phyloP scores from a whole-genome alignment of 2,329 filamentous ascomycete species.

The Colletotrichum musae region DNA sequence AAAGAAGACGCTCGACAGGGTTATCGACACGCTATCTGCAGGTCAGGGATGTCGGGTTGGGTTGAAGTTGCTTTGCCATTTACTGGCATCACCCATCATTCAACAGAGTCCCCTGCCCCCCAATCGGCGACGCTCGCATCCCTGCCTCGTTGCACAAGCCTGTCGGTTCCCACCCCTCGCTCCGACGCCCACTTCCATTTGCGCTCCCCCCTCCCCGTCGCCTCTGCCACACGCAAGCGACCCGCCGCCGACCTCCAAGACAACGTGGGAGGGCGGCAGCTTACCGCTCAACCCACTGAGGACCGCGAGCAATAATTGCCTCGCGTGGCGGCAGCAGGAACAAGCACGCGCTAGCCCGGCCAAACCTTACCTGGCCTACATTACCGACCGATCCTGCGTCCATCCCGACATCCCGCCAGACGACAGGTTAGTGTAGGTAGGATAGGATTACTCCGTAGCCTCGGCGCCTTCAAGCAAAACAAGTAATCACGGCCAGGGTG shows the following conservation, averaged over 20 bases:
- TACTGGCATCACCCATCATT: conserved; percentile 34
- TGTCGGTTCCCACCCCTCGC: conserved; percentile 40
- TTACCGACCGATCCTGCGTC: conserved; percentile 36
- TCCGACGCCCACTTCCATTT: conserved; percentile 29
- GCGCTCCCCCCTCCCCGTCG: not conserved
- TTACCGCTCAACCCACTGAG: not conserved
- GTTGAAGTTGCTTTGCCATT: conserved; percentile 33
- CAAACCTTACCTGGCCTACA: conserved; percentile 35
- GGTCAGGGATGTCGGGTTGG: conserved; percentile 10
- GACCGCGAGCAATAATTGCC: not conserved
- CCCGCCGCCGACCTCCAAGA: conserved; percentile 16
- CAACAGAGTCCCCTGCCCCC: conserved; percentile 8
- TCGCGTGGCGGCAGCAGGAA: conserved; percentile 8
- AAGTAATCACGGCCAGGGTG: not conserved
- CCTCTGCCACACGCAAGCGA: conserved; percentile 27
- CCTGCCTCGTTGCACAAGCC: conserved; percentile 39
- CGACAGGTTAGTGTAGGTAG: not conserved
- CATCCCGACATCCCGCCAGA: conserved; percentile 18
- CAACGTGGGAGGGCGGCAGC: conserved; percentile 23
- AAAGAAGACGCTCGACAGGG: conserved; percentile 20
- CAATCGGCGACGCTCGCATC: conserved; percentile 23
- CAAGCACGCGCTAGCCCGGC: conserved; percentile 26
- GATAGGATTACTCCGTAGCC: not conserved
- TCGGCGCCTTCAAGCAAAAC: not conserved
- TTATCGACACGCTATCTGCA: conserved; percentile 18